A percentile compares a stretch with the other conserved stretches of the same genome.
Evolutionary conservation across 1,284 basidiomycete species (phyloP).

Genomic region (Phellopilus nigrolimitatus): DNA sequence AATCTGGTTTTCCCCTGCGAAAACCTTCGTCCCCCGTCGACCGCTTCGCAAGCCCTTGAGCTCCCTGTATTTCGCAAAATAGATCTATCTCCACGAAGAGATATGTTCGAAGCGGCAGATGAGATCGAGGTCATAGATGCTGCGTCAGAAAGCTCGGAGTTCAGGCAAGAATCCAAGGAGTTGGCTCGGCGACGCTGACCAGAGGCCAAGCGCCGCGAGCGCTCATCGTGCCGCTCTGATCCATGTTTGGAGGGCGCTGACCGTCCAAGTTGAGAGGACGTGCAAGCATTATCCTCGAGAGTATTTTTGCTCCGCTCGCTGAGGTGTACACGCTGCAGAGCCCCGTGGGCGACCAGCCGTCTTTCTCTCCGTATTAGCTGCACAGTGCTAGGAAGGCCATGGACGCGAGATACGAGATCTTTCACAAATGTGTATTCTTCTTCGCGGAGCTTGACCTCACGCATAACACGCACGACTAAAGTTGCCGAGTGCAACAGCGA

Average conservation of each 20-base stretch:
- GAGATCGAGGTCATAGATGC: conserved; percentile 11
- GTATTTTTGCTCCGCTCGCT: conserved; percentile 4
- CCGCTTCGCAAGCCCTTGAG: too few relatives aligned
- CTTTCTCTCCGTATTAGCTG: conserved; percentile 66
- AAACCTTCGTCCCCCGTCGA: background rate
- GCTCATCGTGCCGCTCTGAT: background rate
- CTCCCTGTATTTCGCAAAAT: background rate
- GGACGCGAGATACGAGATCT: conserved; percentile 52
- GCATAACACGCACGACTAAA: conserved; percentile 66
- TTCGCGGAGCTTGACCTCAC: conserved; percentile 78
- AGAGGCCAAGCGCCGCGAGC: background rate
- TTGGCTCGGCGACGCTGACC: conserved; percentile 13
- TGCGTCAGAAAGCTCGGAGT: conserved; percentile 3
- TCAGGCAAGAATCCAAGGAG: conserved; percentile 16
- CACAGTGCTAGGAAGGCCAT: conserved; percentile 48
- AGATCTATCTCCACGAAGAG: background rate
- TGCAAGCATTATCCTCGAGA: conserved; percentile 5
- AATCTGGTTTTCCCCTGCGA: conserved; percentile 22
- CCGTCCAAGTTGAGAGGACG: background rate
- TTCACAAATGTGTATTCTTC: conserved; percentile 76
- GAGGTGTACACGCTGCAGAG: conserved; percentile 30
- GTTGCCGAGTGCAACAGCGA: conserved; percentile 65
- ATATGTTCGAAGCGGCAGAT: conserved; percentile 10
- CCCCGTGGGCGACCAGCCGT: conserved; percentile 65
- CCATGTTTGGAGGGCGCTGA: background rate